phyloP scores from a whole-genome alignment of 176 grass and related monocot species.

The Urochloa ruziziensis region DNA sequence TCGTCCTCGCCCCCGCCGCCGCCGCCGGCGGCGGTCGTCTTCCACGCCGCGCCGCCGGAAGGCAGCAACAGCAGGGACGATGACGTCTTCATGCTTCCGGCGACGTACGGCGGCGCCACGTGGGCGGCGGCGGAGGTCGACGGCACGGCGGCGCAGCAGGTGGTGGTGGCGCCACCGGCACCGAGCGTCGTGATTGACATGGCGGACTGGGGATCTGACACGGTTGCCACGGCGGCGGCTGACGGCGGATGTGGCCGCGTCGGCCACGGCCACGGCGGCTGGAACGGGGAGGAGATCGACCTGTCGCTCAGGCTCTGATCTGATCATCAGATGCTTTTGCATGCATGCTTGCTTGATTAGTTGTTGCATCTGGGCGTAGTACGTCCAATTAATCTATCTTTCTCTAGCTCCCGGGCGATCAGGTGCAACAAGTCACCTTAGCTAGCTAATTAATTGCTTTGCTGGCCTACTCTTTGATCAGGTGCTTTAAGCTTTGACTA shows the following conservation, averaged over 20 bases:
- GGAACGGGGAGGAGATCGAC: conserved; percentile 43
- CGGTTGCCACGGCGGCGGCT: neutral
- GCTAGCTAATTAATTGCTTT: neutral
- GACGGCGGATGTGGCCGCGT: neutral
- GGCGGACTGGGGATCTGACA: neutral
- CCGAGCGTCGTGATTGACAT: neutral
- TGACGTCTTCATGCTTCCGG: neutral
- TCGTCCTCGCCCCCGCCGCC: neutral
- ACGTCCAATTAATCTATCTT: neutral
- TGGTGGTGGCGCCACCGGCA: too few relatives aligned
- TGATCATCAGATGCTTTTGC: neutral
- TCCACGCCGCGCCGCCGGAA: neutral
- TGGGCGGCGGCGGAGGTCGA: neutral
- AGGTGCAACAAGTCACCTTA: neutral
- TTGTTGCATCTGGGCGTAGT: neutral
- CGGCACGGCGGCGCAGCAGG: neutral
- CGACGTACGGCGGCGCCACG: neutral
- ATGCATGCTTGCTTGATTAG: neutral
- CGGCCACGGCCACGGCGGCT: neutral
- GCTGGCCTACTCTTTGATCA: neutral
- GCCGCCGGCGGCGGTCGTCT: neutral
- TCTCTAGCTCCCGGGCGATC: neutral
- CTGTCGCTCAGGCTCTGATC: conserved; percentile 52
- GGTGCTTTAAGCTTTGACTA: neutral
- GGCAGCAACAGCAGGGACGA: neutral